Percentiles rank a stretch among this genome's conserved stretches.
phyloP scores from a whole-genome alignment of 371 early-diverging fungal species.

The Mucor circinelloides region DNA sequence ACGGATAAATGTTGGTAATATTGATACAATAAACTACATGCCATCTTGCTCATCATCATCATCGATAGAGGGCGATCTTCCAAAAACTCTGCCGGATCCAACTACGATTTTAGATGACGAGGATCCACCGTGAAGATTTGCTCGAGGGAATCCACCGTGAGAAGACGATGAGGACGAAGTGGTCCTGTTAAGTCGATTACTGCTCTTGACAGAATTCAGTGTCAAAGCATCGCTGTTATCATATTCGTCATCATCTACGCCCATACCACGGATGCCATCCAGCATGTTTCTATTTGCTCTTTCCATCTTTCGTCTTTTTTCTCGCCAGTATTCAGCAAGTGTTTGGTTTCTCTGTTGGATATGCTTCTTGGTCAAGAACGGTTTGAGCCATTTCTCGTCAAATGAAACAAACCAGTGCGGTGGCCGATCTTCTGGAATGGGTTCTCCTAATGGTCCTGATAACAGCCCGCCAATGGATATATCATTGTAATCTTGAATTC shows the following conservation, averaged over 20 bases:
- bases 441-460: constrained; percentile 56
- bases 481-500: constrained; percentile 26
- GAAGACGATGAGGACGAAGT: background rate
- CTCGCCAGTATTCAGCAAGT: constrained; percentile 51
- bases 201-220: constrained; percentile 33
- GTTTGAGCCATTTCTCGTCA: constrained; percentile 80
- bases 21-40: background rate
- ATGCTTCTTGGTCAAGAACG: constrained; percentile 65
- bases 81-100: constrained; percentile 52
- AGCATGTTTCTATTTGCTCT: constrained; percentile 46
- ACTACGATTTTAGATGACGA: constrained; percentile 23
- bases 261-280: constrained; percentile 41
- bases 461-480: constrained; percentile 45
- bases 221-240: constrained; percentile 36
- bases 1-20: background rate
- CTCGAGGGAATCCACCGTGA: constrained; percentile 1
- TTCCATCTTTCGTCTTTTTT: constrained; percentile 53
- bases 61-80: constrained; percentile 38
- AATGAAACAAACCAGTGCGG: constrained; percentile 87
- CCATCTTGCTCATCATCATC: constrained; percentile 8
- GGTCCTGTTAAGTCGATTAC: background rate
- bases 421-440: constrained; percentile 53
- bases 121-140: background rate
- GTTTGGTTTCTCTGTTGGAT: constrained; percentile 48
- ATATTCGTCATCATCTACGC: constrained; percentile 27